These are phyloP conservation scores for Magnusiomyces tetraspermus DNA, from an alignment of 1,139 yeast genomes.

Conservation along the genomic window DNA sequence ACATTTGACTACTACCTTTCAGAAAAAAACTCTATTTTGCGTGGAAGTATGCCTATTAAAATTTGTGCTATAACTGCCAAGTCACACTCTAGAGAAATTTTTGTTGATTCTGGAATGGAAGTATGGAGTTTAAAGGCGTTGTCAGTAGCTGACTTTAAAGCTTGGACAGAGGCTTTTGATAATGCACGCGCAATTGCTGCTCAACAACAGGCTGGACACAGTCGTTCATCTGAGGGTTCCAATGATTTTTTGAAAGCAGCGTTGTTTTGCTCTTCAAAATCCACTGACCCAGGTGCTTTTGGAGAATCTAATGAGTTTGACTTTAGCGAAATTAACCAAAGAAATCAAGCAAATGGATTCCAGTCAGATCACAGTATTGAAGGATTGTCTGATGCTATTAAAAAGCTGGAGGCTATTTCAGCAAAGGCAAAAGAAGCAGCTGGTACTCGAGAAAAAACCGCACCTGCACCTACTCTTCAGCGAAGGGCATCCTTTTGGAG, in stretches of 20 bases:
- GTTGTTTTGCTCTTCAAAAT: no score
- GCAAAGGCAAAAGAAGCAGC: constrained; percentile 13
- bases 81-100: constrained; percentile 55
- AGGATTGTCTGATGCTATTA: no score
- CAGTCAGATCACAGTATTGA: no score
- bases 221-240: background rate
- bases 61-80: constrained; percentile 76
- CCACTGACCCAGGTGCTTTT: no score
- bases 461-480: constrained; percentile 9
- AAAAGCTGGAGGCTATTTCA: constrained; percentile 9
- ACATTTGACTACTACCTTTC: constrained; percentile 74
- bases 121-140: constrained; percentile 80
- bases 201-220: background rate
- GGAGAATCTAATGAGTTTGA: background rate
- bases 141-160: constrained; percentile 53
- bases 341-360: no score
- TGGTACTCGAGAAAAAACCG: background rate
- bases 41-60: constrained; percentile 89
- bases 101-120: constrained; percentile 92
- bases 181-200: constrained; percentile 8
- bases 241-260: background rate
- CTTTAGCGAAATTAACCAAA: no score
- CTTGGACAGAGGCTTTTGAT: constrained; percentile 77
- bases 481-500: constrained; percentile 21
- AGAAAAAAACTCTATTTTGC: constrained; percentile 54